Conservation (phyloP, 805 yeast genomes). For the Candida khao-thaluensis region DNA sequence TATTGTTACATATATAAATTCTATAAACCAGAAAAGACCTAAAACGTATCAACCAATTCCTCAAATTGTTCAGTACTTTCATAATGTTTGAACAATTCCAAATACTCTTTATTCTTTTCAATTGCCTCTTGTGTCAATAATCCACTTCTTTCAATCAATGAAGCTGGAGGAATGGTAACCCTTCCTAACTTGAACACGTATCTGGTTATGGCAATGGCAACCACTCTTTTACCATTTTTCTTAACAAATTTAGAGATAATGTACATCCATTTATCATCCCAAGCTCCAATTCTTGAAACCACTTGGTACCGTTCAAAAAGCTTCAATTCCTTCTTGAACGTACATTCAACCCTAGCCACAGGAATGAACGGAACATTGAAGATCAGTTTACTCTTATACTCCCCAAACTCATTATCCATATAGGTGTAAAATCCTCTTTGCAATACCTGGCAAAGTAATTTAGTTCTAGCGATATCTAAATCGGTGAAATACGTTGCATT, state of each 20-base stretch:
- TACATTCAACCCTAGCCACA: conserved; percentile 67
- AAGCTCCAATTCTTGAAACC: conserved; percentile 61
- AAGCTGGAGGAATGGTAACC: conserved; percentile 67
- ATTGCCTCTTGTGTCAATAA: conserved; percentile 16
- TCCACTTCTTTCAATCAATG: conserved; percentile 40
- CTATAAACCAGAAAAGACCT: no score
- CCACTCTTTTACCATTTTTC: conserved; percentile 22
- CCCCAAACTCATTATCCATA: conserved; percentile 37
- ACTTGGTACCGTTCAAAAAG: conserved; percentile 62
- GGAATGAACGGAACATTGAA: conserved; percentile 64
- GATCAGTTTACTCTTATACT: conserved; percentile 26
- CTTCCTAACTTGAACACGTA: conserved; percentile 80
- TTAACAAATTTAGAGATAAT: conserved; percentile 59
- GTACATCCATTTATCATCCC: conserved; percentile 89
- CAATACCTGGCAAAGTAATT: conserved; percentile 55
- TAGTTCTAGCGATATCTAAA: conserved; percentile 74
- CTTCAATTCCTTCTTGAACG: conserved; percentile 70
- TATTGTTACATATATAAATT: no score
- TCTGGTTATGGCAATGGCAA: conserved; percentile 65
- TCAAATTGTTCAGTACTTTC: conserved; percentile 13
- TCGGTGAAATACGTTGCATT: conserved; percentile 84
- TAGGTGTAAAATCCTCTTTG: conserved; percentile 52
- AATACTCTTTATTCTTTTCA: conserved; percentile 13
- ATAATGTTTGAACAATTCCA: conserved; percentile 11
- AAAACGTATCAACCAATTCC: conserved; percentile 9